Evolutionary conservation across 768 basidiomycete species (phyloP).

Genomic region (Lactarius indigo): DNA sequence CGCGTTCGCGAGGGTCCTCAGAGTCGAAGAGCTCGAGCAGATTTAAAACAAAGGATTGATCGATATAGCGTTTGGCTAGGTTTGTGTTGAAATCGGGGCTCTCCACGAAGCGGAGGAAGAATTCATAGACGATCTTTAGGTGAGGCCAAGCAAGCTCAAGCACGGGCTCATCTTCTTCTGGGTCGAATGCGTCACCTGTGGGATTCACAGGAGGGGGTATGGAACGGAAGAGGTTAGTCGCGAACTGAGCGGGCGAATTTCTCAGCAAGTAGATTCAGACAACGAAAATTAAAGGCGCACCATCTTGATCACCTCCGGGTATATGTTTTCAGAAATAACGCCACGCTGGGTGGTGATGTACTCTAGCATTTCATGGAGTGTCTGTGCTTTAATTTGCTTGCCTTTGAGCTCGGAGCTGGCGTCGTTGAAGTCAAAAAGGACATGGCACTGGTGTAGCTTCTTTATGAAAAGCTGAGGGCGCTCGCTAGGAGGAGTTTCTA

Average conservation of each 20-base stretch:
- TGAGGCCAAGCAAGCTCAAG: constrained; percentile 99
- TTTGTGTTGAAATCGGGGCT: constrained; percentile 98
- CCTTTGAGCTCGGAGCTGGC: constrained; percentile 92
- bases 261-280: constrained; percentile 11
- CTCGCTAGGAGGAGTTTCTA: constrained; percentile 87
- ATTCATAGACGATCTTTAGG: constrained; percentile 98
- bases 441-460: constrained; percentile 94
- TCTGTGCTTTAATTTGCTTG: constrained; percentile 98
- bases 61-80: constrained; percentile 95
- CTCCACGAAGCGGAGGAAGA: constrained; percentile 98
- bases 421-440: constrained; percentile 98
- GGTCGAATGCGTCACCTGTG: constrained; percentile 96
- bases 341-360: constrained; percentile 96
- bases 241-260: constrained; percentile 60
- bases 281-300: constrained; percentile 43
- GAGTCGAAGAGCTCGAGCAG: constrained; percentile 98
- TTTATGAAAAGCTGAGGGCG: constrained; percentile 88
- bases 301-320: constrained; percentile 99
- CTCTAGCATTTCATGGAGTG: constrained; percentile 97
- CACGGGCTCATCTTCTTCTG: constrained; percentile 98
- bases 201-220: constrained; percentile 99
- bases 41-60: constrained; percentile 92
- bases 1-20: constrained; percentile 97
- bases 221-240: constrained; percentile 96
- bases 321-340: constrained; percentile 94